These are phyloP conservation scores for Crassisporium funariophilum DNA, from an alignment of 768 basidiomycete species.

Conservation along the genomic window DNA sequence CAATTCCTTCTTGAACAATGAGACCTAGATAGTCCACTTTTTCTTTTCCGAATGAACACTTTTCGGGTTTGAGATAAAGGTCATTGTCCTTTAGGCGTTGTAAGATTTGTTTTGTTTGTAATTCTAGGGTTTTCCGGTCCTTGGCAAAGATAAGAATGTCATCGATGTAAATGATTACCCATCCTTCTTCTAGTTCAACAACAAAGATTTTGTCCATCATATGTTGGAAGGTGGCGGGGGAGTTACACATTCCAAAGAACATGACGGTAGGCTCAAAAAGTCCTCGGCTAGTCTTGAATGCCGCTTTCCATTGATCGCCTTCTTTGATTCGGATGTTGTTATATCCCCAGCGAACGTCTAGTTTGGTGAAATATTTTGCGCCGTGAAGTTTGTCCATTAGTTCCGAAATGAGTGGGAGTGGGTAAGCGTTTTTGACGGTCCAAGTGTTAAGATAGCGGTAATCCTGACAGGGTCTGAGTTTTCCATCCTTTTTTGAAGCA, in stretches of 20 bases:
- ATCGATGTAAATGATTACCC: too few species aligned
- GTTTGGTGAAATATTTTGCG: neutral
- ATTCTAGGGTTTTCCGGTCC: neutral
- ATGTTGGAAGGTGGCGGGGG: conserved; percentile 34
- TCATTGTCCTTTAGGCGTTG: neutral
- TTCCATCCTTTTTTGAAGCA: too few species aligned
- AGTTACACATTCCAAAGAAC: conserved; percentile 37
- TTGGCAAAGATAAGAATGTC: neutral
- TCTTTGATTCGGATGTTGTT: neutral
- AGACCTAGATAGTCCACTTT: too few species aligned
- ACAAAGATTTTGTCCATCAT: conserved; percentile 27
- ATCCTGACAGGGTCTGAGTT: too few species aligned
- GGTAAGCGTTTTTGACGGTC: too few species aligned
- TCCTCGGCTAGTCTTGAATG: conserved; percentile 16
- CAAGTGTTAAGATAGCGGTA: too few species aligned
- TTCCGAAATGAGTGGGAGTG: too few species aligned
- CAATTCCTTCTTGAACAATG: too few species aligned
- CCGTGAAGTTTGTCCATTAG: neutral
- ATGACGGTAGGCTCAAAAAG: conserved; percentile 37
- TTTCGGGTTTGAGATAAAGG: neutral
- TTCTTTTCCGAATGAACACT: too few species aligned
- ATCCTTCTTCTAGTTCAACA: too few species aligned
- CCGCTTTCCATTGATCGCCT: conserved; percentile 2
- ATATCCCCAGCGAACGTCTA: neutral
- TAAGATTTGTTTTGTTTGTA: neutral